phyloP scores from a whole-genome alignment of 2,329 filamentous ascomycete species.

The Fusarium protoensiforme region DNA sequence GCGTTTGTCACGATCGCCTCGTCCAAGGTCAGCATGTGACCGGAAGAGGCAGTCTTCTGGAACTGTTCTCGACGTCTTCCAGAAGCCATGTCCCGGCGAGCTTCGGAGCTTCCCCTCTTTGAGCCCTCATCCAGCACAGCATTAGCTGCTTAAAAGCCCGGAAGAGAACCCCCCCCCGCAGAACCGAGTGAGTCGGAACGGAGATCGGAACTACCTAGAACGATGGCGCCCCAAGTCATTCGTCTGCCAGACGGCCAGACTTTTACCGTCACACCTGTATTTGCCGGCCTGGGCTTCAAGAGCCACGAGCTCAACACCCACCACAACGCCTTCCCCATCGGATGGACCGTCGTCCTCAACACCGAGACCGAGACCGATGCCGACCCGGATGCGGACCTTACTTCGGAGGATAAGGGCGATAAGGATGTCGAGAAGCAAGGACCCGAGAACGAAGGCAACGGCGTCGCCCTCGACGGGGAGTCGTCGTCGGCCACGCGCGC shows the following conservation, averaged over 20 bases:
- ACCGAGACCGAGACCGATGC: conserved; percentile 58
- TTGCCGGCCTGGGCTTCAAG: conserved; percentile 93
- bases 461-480: conserved; percentile 24
- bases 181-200: conserved; percentile 19
- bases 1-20: conserved; percentile 46
- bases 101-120: conserved; percentile 19
- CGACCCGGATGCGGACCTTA: background rate
- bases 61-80: conserved; percentile 36
- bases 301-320: conserved; percentile 78
- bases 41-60: conserved; percentile 41
- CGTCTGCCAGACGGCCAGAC: conserved; percentile 89
- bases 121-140: conserved; percentile 12
- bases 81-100: conserved; percentile 17
- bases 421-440: conserved; percentile 42
- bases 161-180: conserved; percentile 40
- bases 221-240: conserved; percentile 60
- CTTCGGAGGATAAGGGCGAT: conserved; percentile 40
- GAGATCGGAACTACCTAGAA: conserved; percentile 19
- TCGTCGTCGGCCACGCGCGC: background rate
- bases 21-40: conserved; percentile 39
- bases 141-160: conserved; percentile 39
- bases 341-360: conserved; percentile 90
- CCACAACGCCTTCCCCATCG: conserved; percentile 79
- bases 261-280: conserved; percentile 84
- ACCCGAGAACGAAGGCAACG: conserved; percentile 31